phyloP scores from a whole-genome alignment of 257 asterid genomes.

The Plantago ovata region DNA sequence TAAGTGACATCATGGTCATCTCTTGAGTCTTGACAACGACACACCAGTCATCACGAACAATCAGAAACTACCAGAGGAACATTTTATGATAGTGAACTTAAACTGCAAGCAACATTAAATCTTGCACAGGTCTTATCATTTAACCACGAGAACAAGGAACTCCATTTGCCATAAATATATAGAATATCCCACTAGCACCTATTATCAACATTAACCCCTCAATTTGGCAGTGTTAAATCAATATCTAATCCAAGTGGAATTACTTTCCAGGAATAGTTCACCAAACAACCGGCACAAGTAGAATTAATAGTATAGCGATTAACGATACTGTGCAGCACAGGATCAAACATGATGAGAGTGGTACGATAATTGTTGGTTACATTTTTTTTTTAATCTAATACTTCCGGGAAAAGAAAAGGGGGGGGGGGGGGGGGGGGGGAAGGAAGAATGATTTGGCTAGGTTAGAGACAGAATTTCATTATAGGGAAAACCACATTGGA shows the following conservation, averaged over 20 bases:
- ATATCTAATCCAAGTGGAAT: not conserved
- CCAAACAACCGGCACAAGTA: not conserved
- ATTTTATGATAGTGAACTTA: not conserved
- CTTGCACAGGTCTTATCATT: not conserved
- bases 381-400: no score
- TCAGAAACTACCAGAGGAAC: not conserved
- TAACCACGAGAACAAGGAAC: not conserved
- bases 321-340: no score
- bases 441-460: no score
- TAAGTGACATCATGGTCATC: no score
- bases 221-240: not conserved
- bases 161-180: not conserved
- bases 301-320: no score
- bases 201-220: not conserved
- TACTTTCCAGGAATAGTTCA: not conserved
- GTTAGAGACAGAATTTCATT: no score
- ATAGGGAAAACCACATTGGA: no score
- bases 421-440: no score
- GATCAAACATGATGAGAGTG: no score
- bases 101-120: conserved; percentile 9
- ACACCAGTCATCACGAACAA: not conserved
- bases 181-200: not conserved
- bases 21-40: no score
- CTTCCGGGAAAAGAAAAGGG: no score
- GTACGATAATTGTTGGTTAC: no score